Conservation (phyloP, 164 flowering plant species). For the Houttuynia cordata region DNA sequence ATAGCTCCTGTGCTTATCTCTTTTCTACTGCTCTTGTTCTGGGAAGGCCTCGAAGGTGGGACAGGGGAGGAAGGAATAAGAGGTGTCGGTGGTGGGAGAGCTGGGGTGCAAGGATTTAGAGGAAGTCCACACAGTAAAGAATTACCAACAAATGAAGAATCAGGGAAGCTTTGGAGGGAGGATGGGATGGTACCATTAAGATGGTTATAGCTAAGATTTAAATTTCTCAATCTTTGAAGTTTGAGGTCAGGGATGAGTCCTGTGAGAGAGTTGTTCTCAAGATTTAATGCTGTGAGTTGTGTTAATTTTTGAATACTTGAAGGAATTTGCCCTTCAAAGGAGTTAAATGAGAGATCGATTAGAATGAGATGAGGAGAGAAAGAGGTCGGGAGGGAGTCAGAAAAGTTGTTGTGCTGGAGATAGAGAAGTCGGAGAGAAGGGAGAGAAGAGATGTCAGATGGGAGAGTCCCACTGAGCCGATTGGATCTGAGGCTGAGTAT, state of each 20-base stretch:
- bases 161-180: slow-evolving; percentile 25
- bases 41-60: slow-evolving; percentile 6
- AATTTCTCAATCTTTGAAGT: slow-evolving; percentile 22
- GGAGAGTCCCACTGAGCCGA: slow-evolving; percentile 33
- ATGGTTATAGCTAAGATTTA: slow-evolving; percentile 47
- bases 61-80: slow-evolving; percentile 6
- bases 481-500: slow-evolving; percentile 58
- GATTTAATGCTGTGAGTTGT: slow-evolving; percentile 21
- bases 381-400: slow-evolving; percentile 10
- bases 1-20: slow-evolving; percentile 29
- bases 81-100: slow-evolving; percentile 6
- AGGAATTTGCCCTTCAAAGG: slow-evolving; percentile 51
- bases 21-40: slow-evolving; percentile 10
- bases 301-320: slow-evolving; percentile 34
- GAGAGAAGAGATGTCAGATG: slow-evolving; percentile 53
- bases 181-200: slow-evolving; percentile 38
- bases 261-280: slow-evolving; percentile 40
- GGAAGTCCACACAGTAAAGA: slow-evolving; percentile 24
- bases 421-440: slow-evolving; percentile 45
- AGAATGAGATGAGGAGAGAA: slow-evolving; percentile 36
- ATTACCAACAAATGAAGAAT: slow-evolving; percentile 46
- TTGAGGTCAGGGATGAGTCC: slow-evolving; percentile 39
- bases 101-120: neutral
- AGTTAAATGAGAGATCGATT: slow-evolving; percentile 56
- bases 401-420: slow-evolving; percentile 60